These are phyloP conservation scores for Wilcoxina mikolae DNA, from an alignment of 495 filamentous ascomycete genomes.

Conservation along the genomic window DNA sequence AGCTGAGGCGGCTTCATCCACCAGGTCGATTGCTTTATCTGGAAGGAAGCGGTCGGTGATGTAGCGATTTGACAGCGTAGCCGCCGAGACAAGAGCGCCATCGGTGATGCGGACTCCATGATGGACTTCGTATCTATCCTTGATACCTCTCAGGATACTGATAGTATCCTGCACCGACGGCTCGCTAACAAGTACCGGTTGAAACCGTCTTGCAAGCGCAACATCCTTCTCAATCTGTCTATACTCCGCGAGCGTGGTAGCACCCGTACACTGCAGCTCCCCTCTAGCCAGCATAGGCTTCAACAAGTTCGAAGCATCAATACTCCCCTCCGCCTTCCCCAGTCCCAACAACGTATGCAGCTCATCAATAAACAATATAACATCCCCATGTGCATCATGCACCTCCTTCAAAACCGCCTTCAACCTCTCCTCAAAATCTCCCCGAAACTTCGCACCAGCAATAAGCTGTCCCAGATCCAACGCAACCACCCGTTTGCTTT, in stretches of 20 bases:
- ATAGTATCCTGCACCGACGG: constrained; percentile 84
- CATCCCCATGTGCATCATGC: constrained; percentile 67
- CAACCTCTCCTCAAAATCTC: constrained; percentile 89
- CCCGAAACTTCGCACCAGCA: constrained; percentile 86
- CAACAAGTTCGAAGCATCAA: constrained; percentile 87
- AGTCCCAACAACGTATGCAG: constrained; percentile 82
- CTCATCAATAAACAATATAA: constrained; percentile 94
- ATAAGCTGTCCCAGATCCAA: constrained; percentile 84
- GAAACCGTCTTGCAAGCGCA: constrained; percentile 79
- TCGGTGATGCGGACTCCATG: constrained; percentile 91
- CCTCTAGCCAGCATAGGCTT: constrained; percentile 89
- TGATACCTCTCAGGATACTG: constrained; percentile 85
- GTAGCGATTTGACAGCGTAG: constrained; percentile 84
- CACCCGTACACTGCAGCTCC: constrained; percentile 87
- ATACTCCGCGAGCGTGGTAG: constrained; percentile 86
- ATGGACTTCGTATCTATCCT: constrained; percentile 92
- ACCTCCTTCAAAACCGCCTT: constrained; percentile 83
- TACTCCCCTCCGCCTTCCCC: constrained; percentile 87
- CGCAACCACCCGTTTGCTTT: constrained; percentile 76
- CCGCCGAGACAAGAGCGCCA: constrained; percentile 78
- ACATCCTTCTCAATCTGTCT: constrained; percentile 90
- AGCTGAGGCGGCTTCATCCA: constrained; percentile 88
- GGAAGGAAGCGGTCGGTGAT: constrained; percentile 92
- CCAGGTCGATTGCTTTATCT: constrained; percentile 91
- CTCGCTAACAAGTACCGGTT: constrained; percentile 80